phyloP scores from a whole-genome alignment of 768 basidiomycete genomes.

The Mycena kentingensis region DNA sequence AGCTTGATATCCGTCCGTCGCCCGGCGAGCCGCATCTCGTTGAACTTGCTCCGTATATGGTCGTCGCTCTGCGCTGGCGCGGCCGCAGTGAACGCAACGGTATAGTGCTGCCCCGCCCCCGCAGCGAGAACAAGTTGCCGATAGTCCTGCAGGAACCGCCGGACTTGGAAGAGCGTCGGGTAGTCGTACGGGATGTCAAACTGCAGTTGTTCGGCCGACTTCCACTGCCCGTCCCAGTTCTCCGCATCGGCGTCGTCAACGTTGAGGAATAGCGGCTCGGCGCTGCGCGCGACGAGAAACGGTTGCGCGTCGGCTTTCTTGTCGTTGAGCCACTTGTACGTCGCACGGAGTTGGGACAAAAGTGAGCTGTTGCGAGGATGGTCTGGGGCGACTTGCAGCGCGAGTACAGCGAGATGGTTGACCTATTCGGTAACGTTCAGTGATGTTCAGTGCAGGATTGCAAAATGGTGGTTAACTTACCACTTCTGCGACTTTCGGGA shows the following conservation, averaged over 20 bases:
- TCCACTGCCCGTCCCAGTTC: constrained; percentile 40
- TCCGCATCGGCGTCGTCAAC: constrained; percentile 40
- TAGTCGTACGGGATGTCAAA: constrained; percentile 37
- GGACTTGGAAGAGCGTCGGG: constrained; percentile 33
- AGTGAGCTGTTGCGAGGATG: constrained; percentile 31
- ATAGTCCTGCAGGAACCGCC: constrained; percentile 37
- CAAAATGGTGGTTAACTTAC: not conserved
- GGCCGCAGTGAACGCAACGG: constrained; percentile 20
- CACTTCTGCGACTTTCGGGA: constrained; percentile 20
- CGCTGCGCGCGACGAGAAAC: constrained; percentile 19
- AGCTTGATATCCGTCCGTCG: constrained; percentile 42
- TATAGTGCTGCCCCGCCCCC: constrained; percentile 25
- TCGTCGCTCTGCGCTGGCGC: constrained; percentile 13
- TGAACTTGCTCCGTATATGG: constrained; percentile 31
- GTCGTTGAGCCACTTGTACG: constrained; percentile 46
- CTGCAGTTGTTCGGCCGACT: constrained; percentile 38
- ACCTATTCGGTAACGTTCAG: constrained; percentile 35
- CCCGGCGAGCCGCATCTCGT: constrained; percentile 34
- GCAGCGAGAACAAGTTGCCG: constrained; percentile 34
- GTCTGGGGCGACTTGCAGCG: constrained; percentile 28
- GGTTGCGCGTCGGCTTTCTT: constrained; percentile 22
- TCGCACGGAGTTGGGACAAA: constrained; percentile 40
- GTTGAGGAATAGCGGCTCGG: constrained; percentile 46
- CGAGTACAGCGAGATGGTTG: constrained; percentile 41
- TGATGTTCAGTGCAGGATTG: not conserved